Conservation (phyloP, 768 basidiomycete genomes). For the Rhodotorula graminis region DNA sequence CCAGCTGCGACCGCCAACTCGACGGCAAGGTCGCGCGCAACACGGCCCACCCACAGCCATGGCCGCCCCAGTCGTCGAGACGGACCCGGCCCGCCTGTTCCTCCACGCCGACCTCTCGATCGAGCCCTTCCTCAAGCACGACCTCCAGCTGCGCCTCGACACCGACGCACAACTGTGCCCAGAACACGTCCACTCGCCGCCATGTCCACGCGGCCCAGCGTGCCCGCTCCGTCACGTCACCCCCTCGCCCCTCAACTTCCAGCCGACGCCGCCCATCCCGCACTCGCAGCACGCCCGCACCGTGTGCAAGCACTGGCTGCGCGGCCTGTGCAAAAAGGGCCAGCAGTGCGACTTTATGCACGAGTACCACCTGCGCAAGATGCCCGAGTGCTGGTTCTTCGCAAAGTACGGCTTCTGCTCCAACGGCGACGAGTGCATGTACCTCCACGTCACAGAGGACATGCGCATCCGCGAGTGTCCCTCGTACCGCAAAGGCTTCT, state of each 20-base stretch:
- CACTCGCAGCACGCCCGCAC: conserved; percentile 64
- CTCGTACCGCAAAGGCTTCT: conserved; percentile 93
- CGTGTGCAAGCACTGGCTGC: conserved; percentile 98
- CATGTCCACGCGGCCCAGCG: conserved; percentile 82
- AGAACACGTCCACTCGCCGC: conserved; percentile 72
- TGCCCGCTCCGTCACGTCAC: conserved; percentile 79
- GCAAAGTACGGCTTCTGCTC: conserved; percentile 97
- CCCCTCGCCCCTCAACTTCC: conserved; percentile 83
- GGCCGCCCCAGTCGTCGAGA: conserved; percentile 10
- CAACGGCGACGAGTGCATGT: conserved; percentile 84
- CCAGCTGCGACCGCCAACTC: too few species aligned
- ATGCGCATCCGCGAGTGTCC: conserved; percentile 88
- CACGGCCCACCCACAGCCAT: not conserved
- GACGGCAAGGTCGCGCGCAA: too few species aligned
- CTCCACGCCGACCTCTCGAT: conserved; percentile 27
- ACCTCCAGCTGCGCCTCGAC: conserved; percentile 6
- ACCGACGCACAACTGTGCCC: conserved; percentile 87
- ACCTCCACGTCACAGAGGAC: conserved; percentile 76
- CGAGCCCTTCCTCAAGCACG: conserved; percentile 39
- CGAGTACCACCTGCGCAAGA: conserved; percentile 93
- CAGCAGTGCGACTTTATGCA: conserved; percentile 97
- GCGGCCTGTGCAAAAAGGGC: conserved; percentile 96
- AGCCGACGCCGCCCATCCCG: conserved; percentile 74
- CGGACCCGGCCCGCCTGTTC: conserved; percentile 2
- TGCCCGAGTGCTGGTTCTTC: conserved; percentile 99